Percentiles rank a stretch among this genome's conserved stretches.
Conservation (phyloP, 352 stramenopile species). For the Pythium volutum region DNA sequence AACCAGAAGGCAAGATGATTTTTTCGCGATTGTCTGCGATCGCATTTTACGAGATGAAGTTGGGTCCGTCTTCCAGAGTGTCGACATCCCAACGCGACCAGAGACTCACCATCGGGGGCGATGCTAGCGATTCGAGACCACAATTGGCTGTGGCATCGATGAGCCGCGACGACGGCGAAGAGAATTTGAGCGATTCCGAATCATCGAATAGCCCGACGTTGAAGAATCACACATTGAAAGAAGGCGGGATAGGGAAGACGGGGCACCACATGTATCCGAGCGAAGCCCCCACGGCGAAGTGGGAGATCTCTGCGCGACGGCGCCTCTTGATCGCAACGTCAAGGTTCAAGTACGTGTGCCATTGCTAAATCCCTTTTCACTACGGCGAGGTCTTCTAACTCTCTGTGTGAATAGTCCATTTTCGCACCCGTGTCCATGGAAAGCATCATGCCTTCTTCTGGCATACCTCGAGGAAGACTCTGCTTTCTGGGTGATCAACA, state of each 20-base stretch:
- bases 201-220: background rate
- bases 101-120: background rate
- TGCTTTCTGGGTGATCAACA: constrained; percentile 82
- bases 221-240: background rate
- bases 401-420: constrained; percentile 44
- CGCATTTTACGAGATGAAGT: constrained; percentile 36
- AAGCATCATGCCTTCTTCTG: constrained; percentile 59
- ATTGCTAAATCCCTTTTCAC: background rate
- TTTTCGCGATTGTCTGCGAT: constrained; percentile 54
- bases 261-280: constrained; percentile 70
- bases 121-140: background rate
- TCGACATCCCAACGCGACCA: background rate
- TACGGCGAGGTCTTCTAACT: background rate
- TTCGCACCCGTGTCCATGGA: constrained; percentile 71
- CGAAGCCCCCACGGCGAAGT: constrained; percentile 48
- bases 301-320: constrained; percentile 54
- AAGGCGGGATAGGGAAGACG: constrained; percentile 16
- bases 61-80: background rate
- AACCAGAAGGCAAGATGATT: constrained; percentile 62
- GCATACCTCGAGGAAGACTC: constrained; percentile 79
- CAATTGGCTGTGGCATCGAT: background rate
- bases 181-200: constrained; percentile 8
- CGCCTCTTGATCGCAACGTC: constrained; percentile 66
- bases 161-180: constrained; percentile 6
- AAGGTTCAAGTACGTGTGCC: constrained; percentile 48